Percentiles rank a stretch among this genome's conserved stretches.
phyloP scores from a whole-genome alignment of 2,329 filamentous ascomycete species.

The Ustilaginoidea virens region DNA sequence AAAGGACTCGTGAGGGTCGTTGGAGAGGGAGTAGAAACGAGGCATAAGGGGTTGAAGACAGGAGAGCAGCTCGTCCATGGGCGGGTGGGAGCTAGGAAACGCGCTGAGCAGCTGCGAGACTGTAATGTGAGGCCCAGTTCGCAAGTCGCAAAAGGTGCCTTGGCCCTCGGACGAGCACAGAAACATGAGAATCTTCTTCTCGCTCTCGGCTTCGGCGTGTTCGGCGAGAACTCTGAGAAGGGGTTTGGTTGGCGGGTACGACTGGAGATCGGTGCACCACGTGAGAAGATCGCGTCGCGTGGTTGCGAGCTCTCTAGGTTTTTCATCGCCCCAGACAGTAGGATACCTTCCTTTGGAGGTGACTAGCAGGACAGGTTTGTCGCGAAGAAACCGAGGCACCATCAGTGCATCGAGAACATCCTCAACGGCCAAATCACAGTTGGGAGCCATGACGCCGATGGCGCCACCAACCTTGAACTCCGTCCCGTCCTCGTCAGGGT shows the following conservation, averaged over 20 bases:
- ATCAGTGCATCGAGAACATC: constrained; percentile 70
- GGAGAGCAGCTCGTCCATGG: constrained; percentile 66
- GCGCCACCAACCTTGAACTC: constrained; percentile 96
- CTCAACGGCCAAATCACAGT: constrained; percentile 61
- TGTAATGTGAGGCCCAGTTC: constrained; percentile 75
- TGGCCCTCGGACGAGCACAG: constrained; percentile 84
- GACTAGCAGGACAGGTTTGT: constrained; percentile 66
- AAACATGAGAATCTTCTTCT: constrained; percentile 78
- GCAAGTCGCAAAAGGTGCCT: constrained; percentile 82
- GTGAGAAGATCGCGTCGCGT: constrained; percentile 84
- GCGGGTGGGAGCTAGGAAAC: constrained; percentile 83
- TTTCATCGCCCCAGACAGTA: constrained; percentile 91
- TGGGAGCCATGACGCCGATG: constrained; percentile 84
- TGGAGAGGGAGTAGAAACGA: constrained; percentile 94
- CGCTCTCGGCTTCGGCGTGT: constrained; percentile 61
- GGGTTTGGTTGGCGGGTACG: constrained; percentile 77
- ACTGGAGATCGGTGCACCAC: constrained; percentile 92
- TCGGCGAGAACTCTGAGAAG: constrained; percentile 77
- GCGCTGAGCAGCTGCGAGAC: constrained; percentile 75
- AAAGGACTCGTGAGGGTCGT: constrained; percentile 72
- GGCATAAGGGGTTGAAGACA: constrained; percentile 84
- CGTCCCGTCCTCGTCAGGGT: constrained; percentile 66
- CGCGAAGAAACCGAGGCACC: constrained; percentile 66
- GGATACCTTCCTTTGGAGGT: constrained; percentile 82
- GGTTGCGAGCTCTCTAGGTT: constrained; percentile 71